Percentiles rank a stretch among this genome's conserved stretches.
These are phyloP conservation scores for Starmera amethionina DNA, from an alignment of 805 yeast genomes.

Conservation along the genomic window DNA sequence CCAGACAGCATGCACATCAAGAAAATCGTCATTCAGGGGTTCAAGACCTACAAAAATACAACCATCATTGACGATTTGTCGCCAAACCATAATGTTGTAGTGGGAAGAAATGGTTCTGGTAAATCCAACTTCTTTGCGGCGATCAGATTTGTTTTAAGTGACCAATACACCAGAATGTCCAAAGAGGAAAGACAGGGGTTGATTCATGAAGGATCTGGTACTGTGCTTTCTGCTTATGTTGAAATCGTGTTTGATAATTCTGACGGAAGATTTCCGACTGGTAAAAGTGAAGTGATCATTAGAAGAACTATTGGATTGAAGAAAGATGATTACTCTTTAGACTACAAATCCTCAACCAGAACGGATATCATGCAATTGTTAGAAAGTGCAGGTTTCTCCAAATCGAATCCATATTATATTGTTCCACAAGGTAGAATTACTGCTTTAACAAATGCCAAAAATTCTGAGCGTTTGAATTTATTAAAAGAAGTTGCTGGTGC, in stretches of 20 bases:
- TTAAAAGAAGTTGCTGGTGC: slow-evolving; percentile 95
- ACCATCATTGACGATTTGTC: slow-evolving; percentile 70
- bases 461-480: slow-evolving; percentile 64
- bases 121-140: slow-evolving; percentile 95
- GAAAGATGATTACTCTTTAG: slow-evolving; percentile 83
- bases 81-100: slow-evolving; percentile 76
- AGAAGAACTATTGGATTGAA: slow-evolving; percentile 89
- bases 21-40: slow-evolving; percentile 75
- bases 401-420: slow-evolving; percentile 86
- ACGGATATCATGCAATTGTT: slow-evolving; percentile 72
- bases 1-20: slow-evolving; percentile 26
- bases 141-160: slow-evolving; percentile 82
- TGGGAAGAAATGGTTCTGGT: slow-evolving; percentile 95
- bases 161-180: slow-evolving; percentile 76
- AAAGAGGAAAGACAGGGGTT: slow-evolving; percentile 81
- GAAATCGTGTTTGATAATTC: slow-evolving; percentile 80
- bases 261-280: slow-evolving; percentile 53
- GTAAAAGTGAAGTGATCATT: slow-evolving; percentile 56
- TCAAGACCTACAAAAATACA: slow-evolving; percentile 83
- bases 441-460: slow-evolving; percentile 80
- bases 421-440: slow-evolving; percentile 96
- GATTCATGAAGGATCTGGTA: slow-evolving; percentile 84
- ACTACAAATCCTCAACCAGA: slow-evolving; percentile 69
- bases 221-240: slow-evolving; percentile 87
- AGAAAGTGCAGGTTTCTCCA: slow-evolving; percentile 88